These are phyloP conservation scores for Leishmania tarentolae DNA, from an alignment of 208 protist genomes.

Conservation along the genomic window DNA sequence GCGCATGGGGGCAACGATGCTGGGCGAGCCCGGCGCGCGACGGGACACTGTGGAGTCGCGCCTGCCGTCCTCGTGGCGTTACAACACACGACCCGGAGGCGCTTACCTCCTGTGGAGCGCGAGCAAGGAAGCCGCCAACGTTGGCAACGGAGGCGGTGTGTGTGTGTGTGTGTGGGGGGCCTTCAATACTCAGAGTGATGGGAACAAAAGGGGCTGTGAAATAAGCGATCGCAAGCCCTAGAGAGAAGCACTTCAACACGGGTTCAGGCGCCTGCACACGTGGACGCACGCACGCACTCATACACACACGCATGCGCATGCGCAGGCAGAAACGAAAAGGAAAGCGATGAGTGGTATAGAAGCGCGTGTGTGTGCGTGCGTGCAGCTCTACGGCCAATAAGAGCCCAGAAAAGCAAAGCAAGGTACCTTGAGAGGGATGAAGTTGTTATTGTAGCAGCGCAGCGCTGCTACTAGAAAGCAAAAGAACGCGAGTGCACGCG, in stretches of 20 bases:
- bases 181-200: not conserved
- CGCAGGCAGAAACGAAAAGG: not conserved
- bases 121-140: too few relatives aligned
- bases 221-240: too few relatives aligned
- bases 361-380: not conserved
- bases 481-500: not conserved
- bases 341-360: conserved; percentile 13
- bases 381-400: too few relatives aligned
- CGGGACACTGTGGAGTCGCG: not conserved
- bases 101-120: not conserved
- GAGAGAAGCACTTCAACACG: too few relatives aligned
- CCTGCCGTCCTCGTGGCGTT: not conserved
- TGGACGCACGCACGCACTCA: not conserved
- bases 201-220: too few relatives aligned
- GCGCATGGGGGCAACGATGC: not conserved
- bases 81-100: not conserved
- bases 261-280: too few relatives aligned
- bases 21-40: not conserved
- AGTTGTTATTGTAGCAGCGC: not conserved
- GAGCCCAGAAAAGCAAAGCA: not conserved
- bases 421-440: not conserved
- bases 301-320: not conserved
- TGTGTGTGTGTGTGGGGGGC: not conserved
- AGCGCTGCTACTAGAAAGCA: too few relatives aligned
- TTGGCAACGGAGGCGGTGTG: not conserved